Conservation (phyloP, 768 basidiomycete species). For the Galerina sulciceps region DNA sequence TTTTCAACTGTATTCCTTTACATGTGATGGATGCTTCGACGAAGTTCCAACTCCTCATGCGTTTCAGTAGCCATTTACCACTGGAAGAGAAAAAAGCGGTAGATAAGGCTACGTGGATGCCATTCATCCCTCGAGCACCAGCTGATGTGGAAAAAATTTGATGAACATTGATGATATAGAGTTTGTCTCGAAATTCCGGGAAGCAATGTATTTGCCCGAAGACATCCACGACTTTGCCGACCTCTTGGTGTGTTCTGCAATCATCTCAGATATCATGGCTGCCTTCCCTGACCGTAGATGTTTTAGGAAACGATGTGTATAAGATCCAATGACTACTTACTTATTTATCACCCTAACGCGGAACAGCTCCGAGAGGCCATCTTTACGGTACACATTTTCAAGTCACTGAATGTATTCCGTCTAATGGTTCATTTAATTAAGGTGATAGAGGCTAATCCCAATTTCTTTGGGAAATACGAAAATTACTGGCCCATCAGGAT, state of each 20-base stretch:
- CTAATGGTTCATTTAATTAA: neutral
- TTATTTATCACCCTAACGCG: slow-evolving; percentile 1
- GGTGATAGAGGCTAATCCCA: neutral
- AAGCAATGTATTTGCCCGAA: slow-evolving; percentile 12
- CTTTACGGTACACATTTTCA: neutral
- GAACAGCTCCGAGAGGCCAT: slow-evolving; percentile 5
- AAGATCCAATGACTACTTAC: neutral
- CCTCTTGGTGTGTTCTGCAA: slow-evolving; percentile 8
- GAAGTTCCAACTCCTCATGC: slow-evolving; percentile 6
- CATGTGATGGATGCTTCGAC: neutral
- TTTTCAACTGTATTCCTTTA: slow-evolving; percentile 11
- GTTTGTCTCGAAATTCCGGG: slow-evolving; percentile 2
- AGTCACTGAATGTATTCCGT: no score
- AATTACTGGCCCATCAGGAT: slow-evolving; percentile 29
- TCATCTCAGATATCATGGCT: neutral
- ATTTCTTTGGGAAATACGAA: slow-evolving; percentile 10
- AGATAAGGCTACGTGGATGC: no score
- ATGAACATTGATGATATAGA: neutral
- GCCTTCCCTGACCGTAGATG: neutral
- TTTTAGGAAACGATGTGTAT: slow-evolving; percentile 4
- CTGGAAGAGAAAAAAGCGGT: no score
- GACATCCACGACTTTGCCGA: slow-evolving; percentile 13
- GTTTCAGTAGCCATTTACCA: neutral
- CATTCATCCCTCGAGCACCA: neutral
- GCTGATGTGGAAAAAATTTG: slow-evolving; percentile 5